Evolutionary conservation across 169 alveolate species (phyloP).

Genomic region (Cryptosporidium ryanae): DNA sequence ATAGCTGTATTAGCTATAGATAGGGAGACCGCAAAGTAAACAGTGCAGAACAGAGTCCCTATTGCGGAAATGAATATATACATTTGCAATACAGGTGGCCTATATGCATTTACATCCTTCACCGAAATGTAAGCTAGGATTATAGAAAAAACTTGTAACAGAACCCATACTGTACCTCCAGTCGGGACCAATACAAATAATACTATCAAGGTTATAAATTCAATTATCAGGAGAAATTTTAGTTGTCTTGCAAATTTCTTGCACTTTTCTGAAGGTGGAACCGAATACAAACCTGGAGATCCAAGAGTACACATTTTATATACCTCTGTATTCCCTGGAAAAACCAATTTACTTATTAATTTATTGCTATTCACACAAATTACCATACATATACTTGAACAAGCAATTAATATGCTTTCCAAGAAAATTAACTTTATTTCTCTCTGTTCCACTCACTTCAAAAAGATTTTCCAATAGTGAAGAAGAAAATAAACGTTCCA

Average conservation of each 20-base stretch:
- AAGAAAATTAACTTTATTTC: too few relatives aligned
- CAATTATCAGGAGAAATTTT: slow-evolving; percentile 47
- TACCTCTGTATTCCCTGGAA: not conserved
- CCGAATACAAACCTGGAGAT: slow-evolving; percentile 66
- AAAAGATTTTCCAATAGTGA: too few relatives aligned
- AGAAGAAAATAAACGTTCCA: too few relatives aligned
- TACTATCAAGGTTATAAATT: slow-evolving; percentile 57
- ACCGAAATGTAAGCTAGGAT: slow-evolving; percentile 67
- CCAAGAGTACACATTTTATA: slow-evolving; percentile 57
- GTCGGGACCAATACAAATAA: slow-evolving; percentile 64
- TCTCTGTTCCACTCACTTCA: too few relatives aligned
- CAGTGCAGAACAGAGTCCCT: slow-evolving; percentile 61
- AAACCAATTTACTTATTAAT: not conserved
- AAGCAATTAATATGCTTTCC: too few relatives aligned
- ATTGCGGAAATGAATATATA: slow-evolving; percentile 69
- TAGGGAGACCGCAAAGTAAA: slow-evolving; percentile 69
- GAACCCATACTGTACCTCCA: slow-evolving; percentile 69
- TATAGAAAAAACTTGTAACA: slow-evolving; percentile 63
- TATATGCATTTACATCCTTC: slow-evolving; percentile 66
- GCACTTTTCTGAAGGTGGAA: slow-evolving; percentile 69
- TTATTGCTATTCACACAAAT: not conserved
- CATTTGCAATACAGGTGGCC: slow-evolving; percentile 73
- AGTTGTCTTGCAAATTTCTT: slow-evolving; percentile 62
- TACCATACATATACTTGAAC: not conserved
- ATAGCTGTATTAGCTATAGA: slow-evolving; percentile 62